A percentile compares a stretch with the other conserved stretches of the same genome.
Conservation (phyloP, 495 filamentous ascomycete genomes). For the Penicillium verhagenii region DNA sequence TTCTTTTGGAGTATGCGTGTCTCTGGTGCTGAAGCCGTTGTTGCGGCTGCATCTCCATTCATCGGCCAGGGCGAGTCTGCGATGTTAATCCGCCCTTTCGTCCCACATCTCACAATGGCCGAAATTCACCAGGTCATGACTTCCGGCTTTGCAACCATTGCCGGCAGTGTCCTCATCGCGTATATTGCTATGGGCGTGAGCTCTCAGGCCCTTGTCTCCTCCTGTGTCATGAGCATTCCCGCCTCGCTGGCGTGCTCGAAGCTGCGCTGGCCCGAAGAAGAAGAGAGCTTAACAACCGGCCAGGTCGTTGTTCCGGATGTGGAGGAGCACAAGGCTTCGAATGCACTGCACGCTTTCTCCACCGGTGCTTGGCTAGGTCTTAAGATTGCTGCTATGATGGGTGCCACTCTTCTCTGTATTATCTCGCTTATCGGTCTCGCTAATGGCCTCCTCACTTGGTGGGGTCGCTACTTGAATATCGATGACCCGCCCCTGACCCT, state of each 20-base stretch:
- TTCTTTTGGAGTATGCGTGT: slow-evolving; percentile 89
- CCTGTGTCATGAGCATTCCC: slow-evolving; percentile 86
- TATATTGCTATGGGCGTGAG: slow-evolving; percentile 80
- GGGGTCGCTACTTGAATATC: slow-evolving; percentile 81
- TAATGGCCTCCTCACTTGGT: slow-evolving; percentile 83
- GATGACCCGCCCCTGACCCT: slow-evolving; percentile 66
- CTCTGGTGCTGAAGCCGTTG: slow-evolving; percentile 91
- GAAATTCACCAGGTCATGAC: slow-evolving; percentile 92
- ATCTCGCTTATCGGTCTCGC: slow-evolving; percentile 74
- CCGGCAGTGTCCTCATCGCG: slow-evolving; percentile 74
- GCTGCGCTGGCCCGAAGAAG: slow-evolving; percentile 82
- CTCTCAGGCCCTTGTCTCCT: slow-evolving; percentile 83
- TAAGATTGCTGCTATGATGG: slow-evolving; percentile 85
- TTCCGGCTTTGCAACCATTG: slow-evolving; percentile 67
- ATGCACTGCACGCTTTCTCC: slow-evolving; percentile 81
- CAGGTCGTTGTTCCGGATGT: slow-evolving; percentile 74
- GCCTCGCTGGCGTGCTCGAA: slow-evolving; percentile 84
- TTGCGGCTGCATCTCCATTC: slow-evolving; percentile 91
- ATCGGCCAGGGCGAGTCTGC: slow-evolving; percentile 92
- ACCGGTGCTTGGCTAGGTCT: slow-evolving; percentile 86
- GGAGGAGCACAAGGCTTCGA: slow-evolving; percentile 64
- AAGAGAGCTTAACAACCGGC: slow-evolving; percentile 79
- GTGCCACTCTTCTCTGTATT: slow-evolving; percentile 76
- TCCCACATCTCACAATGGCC: slow-evolving; percentile 75
- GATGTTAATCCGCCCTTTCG: slow-evolving; percentile 86